Evolutionary conservation across 2,329 filamentous ascomycete species (phyloP), one percentile per base, ranked within the genome.

Genomic region (Alternaria sp.): DNA sequence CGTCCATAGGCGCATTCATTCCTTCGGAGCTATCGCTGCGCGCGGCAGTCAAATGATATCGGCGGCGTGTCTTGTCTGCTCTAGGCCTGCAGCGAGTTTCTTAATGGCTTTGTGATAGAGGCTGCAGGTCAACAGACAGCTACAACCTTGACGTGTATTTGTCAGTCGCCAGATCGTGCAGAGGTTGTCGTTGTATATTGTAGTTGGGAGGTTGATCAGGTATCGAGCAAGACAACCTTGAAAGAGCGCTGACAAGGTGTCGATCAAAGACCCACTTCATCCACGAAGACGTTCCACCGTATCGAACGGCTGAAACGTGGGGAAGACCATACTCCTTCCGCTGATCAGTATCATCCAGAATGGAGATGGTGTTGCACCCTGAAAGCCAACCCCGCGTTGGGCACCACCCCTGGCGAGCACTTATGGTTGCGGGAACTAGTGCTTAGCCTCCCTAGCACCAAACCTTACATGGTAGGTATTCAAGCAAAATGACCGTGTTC

Each of bases 291-390:
- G 12, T 30, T 7, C 11, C 12, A 1, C 21, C 26, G 26, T 13
- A 21, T 15, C 5, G 2, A 15, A 32, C 12, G 26, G 47, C 12
- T 13, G 17, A 1, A 30, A 15, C 26, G 4, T 32, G 26, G 17
- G 43, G 17, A 21, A 10, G n/a, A n/a, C n/a, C n/a, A n/a, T n/a
- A n/a, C n/a, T n/a, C n/a, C n/a, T n/a, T n/a, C n/a, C n/a, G n/a
- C n/a, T n/a, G n/a, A n/a, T n/a, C n/a, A n/a, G n/a, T n/a, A 21
- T 28, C 9, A 51, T 15, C 26, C 9, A 3, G 1, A 15, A 21
- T 15, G 6, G 12, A 51, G 47, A 51, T 21, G 26, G 47, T 51
- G 47, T 51, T 51, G 47, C 44, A 51, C 47, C 47, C 47, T 51
- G 17, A 15, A 19, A 21, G 19, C 26, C 5, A 21, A 26, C 17